Evolutionary conservation across 2,329 filamentous ascomycete genomes (phyloP).

Genomic region (Pestalotiopsis fici): DNA sequence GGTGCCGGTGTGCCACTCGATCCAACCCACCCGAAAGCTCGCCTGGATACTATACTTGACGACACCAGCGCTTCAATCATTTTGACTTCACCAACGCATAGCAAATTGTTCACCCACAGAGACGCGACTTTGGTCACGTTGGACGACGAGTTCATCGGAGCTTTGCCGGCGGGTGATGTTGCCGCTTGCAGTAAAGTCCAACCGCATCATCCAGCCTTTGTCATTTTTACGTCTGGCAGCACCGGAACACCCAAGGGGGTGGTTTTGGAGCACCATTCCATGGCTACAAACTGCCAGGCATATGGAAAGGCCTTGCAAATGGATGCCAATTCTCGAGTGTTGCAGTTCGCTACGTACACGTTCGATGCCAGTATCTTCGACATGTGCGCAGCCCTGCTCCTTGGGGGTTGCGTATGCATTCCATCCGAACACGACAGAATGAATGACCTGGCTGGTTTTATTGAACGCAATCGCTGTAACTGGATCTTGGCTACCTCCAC

Average conservation of each 20-base stretch:
- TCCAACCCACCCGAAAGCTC: slow-evolving; percentile 31
- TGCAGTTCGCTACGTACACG: slow-evolving; percentile 35
- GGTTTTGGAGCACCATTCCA: slow-evolving; percentile 15
- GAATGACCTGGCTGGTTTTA: slow-evolving; percentile 34
- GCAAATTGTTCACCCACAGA: slow-evolving; percentile 13
- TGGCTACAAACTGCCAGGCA: slow-evolving; percentile 8
- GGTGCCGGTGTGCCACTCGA: slow-evolving; percentile 39
- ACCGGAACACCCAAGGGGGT: slow-evolving; percentile 21
- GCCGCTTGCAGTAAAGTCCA: not conserved
- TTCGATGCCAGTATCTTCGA: slow-evolving; percentile 42
- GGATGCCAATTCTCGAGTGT: slow-evolving; percentile 19
- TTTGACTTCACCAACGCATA: slow-evolving; percentile 12
- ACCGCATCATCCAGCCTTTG: slow-evolving; percentile 15
- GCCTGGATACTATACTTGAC: slow-evolving; percentile 19
- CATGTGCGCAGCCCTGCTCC: slow-evolving; percentile 37
- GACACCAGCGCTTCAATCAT: slow-evolving; percentile 15
- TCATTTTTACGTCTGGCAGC: slow-evolving; percentile 20
- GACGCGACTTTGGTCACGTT: slow-evolving; percentile 10
- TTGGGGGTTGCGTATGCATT: slow-evolving; percentile 41
- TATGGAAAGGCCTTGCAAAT: slow-evolving; percentile 16
- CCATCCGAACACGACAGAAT: slow-evolving; percentile 38
- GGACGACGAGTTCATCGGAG: slow-evolving; percentile 1
- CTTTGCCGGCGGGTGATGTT: not conserved
- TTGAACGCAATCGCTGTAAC: slow-evolving; percentile 23
- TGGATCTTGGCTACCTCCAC: slow-evolving; percentile 27